Evolutionary conservation across 371 early-diverging fungal genomes (phyloP), one percentile per base, ranked within the genome.

Genomic region (Mucor plumbeus): DNA sequence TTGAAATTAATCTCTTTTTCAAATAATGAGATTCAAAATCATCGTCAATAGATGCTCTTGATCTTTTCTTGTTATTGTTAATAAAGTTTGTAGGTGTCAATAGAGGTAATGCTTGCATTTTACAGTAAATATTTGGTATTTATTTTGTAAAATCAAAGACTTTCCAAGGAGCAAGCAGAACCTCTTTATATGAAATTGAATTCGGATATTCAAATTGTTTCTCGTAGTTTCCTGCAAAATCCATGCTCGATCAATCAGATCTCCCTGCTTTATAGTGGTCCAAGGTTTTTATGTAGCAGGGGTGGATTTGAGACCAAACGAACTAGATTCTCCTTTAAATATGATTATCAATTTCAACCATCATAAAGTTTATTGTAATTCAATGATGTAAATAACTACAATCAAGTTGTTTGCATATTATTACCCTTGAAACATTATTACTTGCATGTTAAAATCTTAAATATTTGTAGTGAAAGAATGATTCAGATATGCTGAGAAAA

Each of bases 1-100:
- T 55, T n/a, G 72, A 57, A 43, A 71, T 64, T 10, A 67, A 34
- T 40, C 72, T 60, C 41, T 71, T 71, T 50, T 71, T 71, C 1
- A 64, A 36, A 26, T 61, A 71, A 41, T 71, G 63, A 15, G 64
- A 47, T n/a, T 67, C 71, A 33, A 67, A 66, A 21, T 67, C 67
- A 17, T 62, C 63, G 0, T 60, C 64, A 10, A 35, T 44, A 1
- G 34, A 19, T 1, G 68, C 64, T 50, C 72, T 64, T 35, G 68
- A 17, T 57, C 72, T 53, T 26, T 71, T 71, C 35, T 56, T 67
- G 11, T n/a, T 39, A 33, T 64, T 64, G 19, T 3, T 33, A 1
- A 36, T 47, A 57, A 64, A 67, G 10, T 55, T 55, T 13, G 44
- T 57, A 6, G 67, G 72, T n/a, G 67, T 71, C 39, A 71, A 64